phyloP scores from a whole-genome alignment of 208 protist species.

The Tritrichomonas musculus region DNA sequence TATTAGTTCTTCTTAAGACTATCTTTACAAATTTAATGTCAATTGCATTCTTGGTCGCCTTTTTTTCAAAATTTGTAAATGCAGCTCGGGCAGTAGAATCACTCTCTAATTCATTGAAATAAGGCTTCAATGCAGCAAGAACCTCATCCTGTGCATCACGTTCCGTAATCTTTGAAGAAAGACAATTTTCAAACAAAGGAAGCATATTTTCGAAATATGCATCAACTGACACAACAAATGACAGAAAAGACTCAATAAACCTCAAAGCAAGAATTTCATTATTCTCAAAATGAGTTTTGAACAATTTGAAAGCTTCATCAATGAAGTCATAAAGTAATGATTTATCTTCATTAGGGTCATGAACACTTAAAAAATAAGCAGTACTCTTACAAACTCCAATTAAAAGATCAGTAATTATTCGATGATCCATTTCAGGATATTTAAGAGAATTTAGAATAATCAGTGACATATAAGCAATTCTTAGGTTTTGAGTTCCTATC shows the following conservation, averaged over 20 bases:
- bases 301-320: background rate
- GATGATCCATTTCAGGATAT: background rate
- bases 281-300: background rate
- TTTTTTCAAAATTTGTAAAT: background rate
- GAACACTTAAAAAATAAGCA: background rate
- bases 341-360: background rate
- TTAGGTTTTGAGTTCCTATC: background rate
- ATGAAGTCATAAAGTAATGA: background rate
- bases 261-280: background rate
- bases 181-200: background rate
- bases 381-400: background rate
- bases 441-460: background rate
- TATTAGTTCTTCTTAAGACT: background rate
- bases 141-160: too few relatives aligned
- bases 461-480: background rate
- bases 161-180: background rate
- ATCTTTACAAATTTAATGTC: background rate
- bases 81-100: background rate
- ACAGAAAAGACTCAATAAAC: background rate
- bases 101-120: background rate
- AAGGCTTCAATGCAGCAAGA: background rate
- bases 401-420: background rate
- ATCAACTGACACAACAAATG: background rate
- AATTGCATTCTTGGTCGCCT: background rate
- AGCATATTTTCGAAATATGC: constrained; percentile 6